Evolutionary conservation across 257 asterid genomes (phyloP), one percentile per base, ranked within the genome.

Genomic region (Nicotiana tomentosiformis): DNA sequence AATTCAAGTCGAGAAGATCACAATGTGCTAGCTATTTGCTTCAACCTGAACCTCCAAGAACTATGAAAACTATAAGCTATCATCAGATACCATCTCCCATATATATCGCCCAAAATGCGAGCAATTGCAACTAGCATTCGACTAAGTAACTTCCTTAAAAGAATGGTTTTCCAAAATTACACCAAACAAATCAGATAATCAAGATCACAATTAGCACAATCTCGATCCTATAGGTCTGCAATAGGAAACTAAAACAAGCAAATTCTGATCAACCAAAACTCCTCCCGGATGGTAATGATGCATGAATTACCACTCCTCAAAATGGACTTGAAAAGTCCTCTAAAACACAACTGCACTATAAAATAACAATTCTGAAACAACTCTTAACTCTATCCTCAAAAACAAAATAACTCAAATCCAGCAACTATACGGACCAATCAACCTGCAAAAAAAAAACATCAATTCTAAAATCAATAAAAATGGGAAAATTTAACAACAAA

Each of bases 361-460:
- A 61, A 58, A 84, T 60, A 51, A 60, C 81, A 43, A 61, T 62
- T 76, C 77, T 30, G 37, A 82, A 81, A 62, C 82, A 70, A 26
- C 57, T 77, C 77, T 43, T 60, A 80, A 37, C 76, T 80, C 82
- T 43, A 82, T 85, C 85, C 39, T 30, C n/a, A 32, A 57, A 80
- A 60, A 16, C 51, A 74, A 55, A 70, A 66, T 74, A 83, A 87
- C 81, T 55, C 82, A 86, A 83, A 82, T 81, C 88, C 86, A n/a
- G 80, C 64, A 76, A 76, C 80, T 29, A 16, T 23, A 29, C 29
- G 16, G 16, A 84, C 89, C 84, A 90, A 89, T 90, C 92, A 86
- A 83, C 92, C 96, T 91, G 94, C 93, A 91, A 86, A 9, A 37
- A 7, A 43, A 87, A 12, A 26, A 81, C 82, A 26, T 72, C 80